Evolutionary conservation across 2,329 filamentous ascomycete genomes (phyloP).

Genomic region (Karstenula rhodostoma): DNA sequence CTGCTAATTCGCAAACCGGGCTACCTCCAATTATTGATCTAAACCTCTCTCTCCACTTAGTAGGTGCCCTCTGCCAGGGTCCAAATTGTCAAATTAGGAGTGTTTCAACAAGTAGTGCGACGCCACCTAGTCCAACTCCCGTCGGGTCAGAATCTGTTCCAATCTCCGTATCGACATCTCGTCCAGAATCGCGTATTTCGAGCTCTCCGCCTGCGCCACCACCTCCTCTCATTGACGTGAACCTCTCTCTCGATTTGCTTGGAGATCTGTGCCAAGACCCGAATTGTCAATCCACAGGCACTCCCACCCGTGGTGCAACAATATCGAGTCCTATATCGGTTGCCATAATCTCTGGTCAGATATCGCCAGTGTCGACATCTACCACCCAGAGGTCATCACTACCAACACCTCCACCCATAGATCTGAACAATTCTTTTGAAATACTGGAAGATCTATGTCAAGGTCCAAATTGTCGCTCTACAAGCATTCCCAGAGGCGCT

Average conservation of each 20-base stretch:
- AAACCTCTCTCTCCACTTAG: conserved; percentile 6
- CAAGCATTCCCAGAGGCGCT: background rate
- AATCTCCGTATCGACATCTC: background rate
- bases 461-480: background rate
- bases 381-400: background rate
- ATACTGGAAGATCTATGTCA: background rate
- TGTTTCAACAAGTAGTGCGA: too few relatives aligned
- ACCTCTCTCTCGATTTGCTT: background rate
- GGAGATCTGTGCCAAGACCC: background rate
- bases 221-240: conserved; percentile 1
- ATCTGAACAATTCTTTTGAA: background rate
- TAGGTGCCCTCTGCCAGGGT: conserved; percentile 3
- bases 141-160: background rate
- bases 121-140: background rate
- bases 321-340: too few relatives aligned
- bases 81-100: background rate
- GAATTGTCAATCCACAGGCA: background rate
- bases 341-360: background rate
- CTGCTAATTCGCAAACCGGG: background rate
- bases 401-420: background rate
- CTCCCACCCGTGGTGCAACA: too few relatives aligned
- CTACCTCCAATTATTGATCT: conserved; percentile 7
- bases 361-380: background rate
- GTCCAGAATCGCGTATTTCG: background rate
- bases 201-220: background rate